phyloP scores from a whole-genome alignment of 192 early-diverging fungal species.

The Pilaira anomala region DNA sequence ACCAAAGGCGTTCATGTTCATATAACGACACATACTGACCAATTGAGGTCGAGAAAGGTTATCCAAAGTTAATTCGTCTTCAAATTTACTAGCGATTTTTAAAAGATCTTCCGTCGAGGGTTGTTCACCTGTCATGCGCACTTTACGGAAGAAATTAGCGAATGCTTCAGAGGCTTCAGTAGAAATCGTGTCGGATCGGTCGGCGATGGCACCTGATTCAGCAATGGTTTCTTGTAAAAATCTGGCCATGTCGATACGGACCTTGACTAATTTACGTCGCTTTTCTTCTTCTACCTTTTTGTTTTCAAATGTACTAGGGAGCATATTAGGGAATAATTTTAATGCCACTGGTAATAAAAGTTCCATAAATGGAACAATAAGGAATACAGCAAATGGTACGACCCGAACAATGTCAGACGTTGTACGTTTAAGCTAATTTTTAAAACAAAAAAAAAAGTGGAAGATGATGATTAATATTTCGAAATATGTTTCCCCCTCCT shows the following conservation, averaged over 20 bases:
- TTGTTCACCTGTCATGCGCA: slow-evolving; percentile 72
- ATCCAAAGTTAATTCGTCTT: slow-evolving; percentile 88
- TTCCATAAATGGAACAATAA: slow-evolving; percentile 94
- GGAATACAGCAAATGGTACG: slow-evolving; percentile 88
- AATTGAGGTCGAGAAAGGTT: slow-evolving; percentile 90
- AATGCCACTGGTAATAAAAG: slow-evolving; percentile 85
- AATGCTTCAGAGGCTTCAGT: slow-evolving; percentile 68
- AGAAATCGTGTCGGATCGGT: slow-evolving; percentile 32
- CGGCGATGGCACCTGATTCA: slow-evolving; percentile 59
- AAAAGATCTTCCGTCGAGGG: slow-evolving; percentile 78
- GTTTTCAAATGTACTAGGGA: slow-evolving; percentile 94
- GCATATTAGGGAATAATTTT: slow-evolving; percentile 94
- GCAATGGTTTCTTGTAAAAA: slow-evolving; percentile 95
- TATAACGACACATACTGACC: slow-evolving; percentile 88
- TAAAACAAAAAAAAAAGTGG: background rate
- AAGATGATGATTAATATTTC: background rate
- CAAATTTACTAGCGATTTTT: slow-evolving; percentile 78
- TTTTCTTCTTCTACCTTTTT: slow-evolving; percentile 87
- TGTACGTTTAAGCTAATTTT: slow-evolving; percentile 73
- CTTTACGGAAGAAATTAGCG: slow-evolving; percentile 74
- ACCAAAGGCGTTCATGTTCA: slow-evolving; percentile 91
- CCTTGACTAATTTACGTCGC: slow-evolving; percentile 84
- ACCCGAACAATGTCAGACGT: slow-evolving; percentile 82
- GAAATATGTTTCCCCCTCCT: background rate
- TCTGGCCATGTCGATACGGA: slow-evolving; percentile 91